phyloP scores from a whole-genome alignment of 2,329 filamentous ascomycete genomes.

The Fusarium sp. region DNA sequence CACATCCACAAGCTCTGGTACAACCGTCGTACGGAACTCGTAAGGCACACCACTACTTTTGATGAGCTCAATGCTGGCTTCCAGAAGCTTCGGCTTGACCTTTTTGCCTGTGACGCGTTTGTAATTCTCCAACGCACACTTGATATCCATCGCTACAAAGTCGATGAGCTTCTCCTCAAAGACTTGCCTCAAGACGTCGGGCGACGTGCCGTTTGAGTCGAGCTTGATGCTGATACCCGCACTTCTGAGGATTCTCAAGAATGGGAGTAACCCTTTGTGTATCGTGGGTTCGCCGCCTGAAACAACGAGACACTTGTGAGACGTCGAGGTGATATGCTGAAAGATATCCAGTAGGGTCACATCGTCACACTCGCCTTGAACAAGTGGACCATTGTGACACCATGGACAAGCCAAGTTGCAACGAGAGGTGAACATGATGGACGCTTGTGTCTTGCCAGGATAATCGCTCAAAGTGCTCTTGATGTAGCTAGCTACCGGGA shows the following conservation, averaged over 20 bases:
- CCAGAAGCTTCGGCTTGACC: slow-evolving; percentile 26
- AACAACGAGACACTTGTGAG: slow-evolving; percentile 38
- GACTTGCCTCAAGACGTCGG: not conserved
- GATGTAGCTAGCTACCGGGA: slow-evolving; percentile 39
- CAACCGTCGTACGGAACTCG: slow-evolving; percentile 42
- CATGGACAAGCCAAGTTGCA: slow-evolving; percentile 42
- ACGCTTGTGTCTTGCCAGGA: slow-evolving; percentile 39
- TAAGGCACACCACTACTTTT: slow-evolving; percentile 35
- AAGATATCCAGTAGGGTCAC: slow-evolving; percentile 31
- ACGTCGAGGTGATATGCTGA: slow-evolving; percentile 24
- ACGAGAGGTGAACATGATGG: slow-evolving; percentile 42
- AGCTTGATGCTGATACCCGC: slow-evolving; percentile 34
- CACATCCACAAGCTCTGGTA: slow-evolving; percentile 36
- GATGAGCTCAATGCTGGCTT: slow-evolving; percentile 36
- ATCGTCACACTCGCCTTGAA: slow-evolving; percentile 33
- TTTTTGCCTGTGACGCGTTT: slow-evolving; percentile 36
- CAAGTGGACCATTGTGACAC: slow-evolving; percentile 42
- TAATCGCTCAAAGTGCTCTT: slow-evolving; percentile 41
- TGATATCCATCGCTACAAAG: slow-evolving; percentile 44
- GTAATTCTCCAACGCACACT: slow-evolving; percentile 42
- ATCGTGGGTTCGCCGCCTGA: slow-evolving; percentile 43
- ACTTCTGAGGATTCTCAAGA: slow-evolving; percentile 31
- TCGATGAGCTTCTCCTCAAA: slow-evolving; percentile 29
- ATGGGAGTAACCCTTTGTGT: slow-evolving; percentile 37
- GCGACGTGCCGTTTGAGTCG: slow-evolving; percentile 39